Base-by-base conservation (phyloP, 371 early-diverging fungal genomes). In the Mortierella sp. region DNA sequence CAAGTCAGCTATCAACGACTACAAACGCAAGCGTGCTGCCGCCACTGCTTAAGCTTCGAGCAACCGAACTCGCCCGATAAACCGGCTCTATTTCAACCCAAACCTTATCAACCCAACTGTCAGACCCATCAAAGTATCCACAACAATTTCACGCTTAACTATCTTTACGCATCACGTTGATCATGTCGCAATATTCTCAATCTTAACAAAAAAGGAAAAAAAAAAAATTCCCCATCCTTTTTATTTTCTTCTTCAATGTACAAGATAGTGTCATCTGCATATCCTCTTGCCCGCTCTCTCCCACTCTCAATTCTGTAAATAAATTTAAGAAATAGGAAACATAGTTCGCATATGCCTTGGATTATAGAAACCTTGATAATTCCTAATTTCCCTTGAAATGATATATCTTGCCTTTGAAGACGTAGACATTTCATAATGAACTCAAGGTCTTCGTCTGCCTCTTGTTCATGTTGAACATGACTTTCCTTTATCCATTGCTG, bases 1-100 rank as follows among this genome's bases (percentile, higher is more conserved):
- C 82, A 98, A 97, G 85, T 93, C 95, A 23, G 99, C 99, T 32
- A 93, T 99, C 63, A 93, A 91, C 65, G 97, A 99, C 86, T 99
- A 92, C 64, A 85, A 91, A 69, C 91, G 83, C 77, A 93, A 92
- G 84, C 88, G 90, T 57, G 84, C 82, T 42, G 69, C 80, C 49
- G 76, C 76, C 22, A 43, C 56, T 42, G 79, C 74, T 13, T 61
- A 68, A 29, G 65, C 61, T 23, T 55, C 28, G 28, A 13, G 15
- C 47, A 47, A 19, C n/a, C 47, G 40, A 47, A 47, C 47, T 47
- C n/a, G 17, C n/a, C 17, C 17, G 47, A 47, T 47, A 17, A 47
- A 37, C 13, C 40, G 40, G 40, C 47, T 47, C 17, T 47, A 15
- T 47, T 47, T 47, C 43, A 59, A 40, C 29, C 59, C 59, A n/a